Base-by-base conservation (phyloP, 352 stramenopile species). In the Saprolegnia diclina region DNA sequence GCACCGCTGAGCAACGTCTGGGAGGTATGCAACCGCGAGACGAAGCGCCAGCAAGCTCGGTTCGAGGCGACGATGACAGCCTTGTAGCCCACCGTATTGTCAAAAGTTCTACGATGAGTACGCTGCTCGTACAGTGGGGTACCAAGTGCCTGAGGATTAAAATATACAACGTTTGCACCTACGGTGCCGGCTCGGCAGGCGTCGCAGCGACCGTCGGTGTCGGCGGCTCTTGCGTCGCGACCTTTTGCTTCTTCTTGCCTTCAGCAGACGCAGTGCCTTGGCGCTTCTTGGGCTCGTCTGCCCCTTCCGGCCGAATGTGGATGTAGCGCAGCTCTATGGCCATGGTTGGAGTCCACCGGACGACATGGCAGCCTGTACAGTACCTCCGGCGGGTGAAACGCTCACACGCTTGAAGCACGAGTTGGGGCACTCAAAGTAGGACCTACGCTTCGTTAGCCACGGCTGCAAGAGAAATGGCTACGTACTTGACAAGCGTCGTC, bases 401-500 rank as follows among this genome's bases (percentile, higher is more conserved):
- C 63, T 69, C 3, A 69, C 46, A 11, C 63, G 63, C 53, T 61
- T 61, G 22, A 69, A 69, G 35, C 9, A 46, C 10, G 63, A 19
- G 16, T 52, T 52, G 22, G 63, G 32, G 16, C 32, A 42, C 35
- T 69, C 63, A n/a, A 69, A 69, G 29, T 69, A 69, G 5, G 42
- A 29, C 37, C 63, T 69, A 56, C 38, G 38, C 50, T 22, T 42
- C 11, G 52, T 42, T 14, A 54, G 13, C 32, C 40, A 22, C 22
- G 32, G 61, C 21, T 0, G 6, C n/a, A 3, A 35, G 1, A 44
- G 24, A 38, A 13, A 54, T 14, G 13, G 29, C 21, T 10, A 52
- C 29, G 32, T 73, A 93, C 84, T 74, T 82, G 67, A 92, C 74
- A 64, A 94, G 91, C 38, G 69, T 69, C 29, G 65, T 73, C 22